Conservation (phyloP, 1,284 basidiomycete species). For the Cutaneotrichosporon sp. region DNA sequence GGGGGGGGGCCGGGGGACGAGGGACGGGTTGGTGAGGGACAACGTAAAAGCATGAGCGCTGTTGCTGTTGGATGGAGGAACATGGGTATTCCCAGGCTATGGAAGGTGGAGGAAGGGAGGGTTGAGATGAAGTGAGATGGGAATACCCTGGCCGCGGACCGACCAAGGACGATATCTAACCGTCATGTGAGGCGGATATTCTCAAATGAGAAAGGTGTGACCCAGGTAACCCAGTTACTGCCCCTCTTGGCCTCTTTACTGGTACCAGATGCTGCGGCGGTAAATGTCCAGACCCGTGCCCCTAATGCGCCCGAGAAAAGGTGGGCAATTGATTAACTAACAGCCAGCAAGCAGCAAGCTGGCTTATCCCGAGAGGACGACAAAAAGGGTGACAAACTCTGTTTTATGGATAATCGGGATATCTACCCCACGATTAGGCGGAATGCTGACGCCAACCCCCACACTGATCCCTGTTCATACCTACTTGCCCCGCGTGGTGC, state of each 20-base stretch:
- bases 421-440: not conserved
- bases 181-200: not conserved
- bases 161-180: not conserved
- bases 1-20: too few relatives aligned
- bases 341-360: too few relatives aligned
- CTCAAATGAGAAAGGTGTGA: not conserved
- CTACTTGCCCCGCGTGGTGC: not conserved
- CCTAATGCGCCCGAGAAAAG: not conserved
- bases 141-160: not conserved
- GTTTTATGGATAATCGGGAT: not conserved
- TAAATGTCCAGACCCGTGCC: not conserved
- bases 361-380: too few relatives aligned
- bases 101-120: not conserved
- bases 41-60: not conserved
- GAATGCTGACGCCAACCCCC: not conserved
- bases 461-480: not conserved
- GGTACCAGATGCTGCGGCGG: not conserved
- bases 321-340: too few relatives aligned
- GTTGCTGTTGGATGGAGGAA: not conserved
- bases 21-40: too few relatives aligned
- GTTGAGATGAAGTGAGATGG: not conserved
- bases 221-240: not conserved
- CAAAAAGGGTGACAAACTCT: not conserved
- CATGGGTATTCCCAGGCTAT: not conserved
- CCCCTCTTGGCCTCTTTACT: not conserved